Base-by-base conservation (phyloP, 768 basidiomycete genomes). In the Tylopilus sp. region DNA sequence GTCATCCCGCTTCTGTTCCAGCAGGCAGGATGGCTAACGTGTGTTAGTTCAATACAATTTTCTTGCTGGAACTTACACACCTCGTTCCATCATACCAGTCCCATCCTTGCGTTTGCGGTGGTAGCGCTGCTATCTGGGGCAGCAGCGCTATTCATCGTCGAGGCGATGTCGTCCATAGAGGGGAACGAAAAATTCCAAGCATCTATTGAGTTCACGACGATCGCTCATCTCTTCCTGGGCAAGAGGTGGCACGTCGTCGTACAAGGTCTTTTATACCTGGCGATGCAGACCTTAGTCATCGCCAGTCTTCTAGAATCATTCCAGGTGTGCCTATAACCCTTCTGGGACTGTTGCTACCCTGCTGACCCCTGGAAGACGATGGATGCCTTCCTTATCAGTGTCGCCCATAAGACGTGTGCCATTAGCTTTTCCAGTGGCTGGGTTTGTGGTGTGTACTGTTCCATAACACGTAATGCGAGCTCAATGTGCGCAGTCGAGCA, bases 21-120 rank as follows among this genome's bases (percentile, higher is more conserved):
- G 21, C 63, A 65, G 25, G 63, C 63, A 36, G 63, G 63, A 52
- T 64, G 63, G 63, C 37, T 64, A 37, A 65, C 60, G 63, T 64
- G 31, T 52, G 63, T 56, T 10, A 2, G 6, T 38, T 46, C 33
- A 8, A 16, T 9, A 14, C 24, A 6, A 13, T 16, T 25, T n/a
- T 37, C n/a, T 3, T 41, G 24, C 25, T 26, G 1, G 1, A 25
- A 10, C 45, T 50, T 2, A 36, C 24, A 36, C 24, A 24, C 43
- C 28, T 25, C 5, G 16, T 26, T 17, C 12, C 21, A 17, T 26
- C 8, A 26, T 6, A n/a, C 40, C 25, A 63, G 63, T 17, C 63
- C 63, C 9, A 10, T 62, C 21, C 48, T 63, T 43, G 40, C 56
- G 0, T 65, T 65, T 38, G 25, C 22, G 2, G 52, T 36, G 5